phyloP scores from a whole-genome alignment of 305 asterid genomes.

The Andrographis paniculata region DNA sequence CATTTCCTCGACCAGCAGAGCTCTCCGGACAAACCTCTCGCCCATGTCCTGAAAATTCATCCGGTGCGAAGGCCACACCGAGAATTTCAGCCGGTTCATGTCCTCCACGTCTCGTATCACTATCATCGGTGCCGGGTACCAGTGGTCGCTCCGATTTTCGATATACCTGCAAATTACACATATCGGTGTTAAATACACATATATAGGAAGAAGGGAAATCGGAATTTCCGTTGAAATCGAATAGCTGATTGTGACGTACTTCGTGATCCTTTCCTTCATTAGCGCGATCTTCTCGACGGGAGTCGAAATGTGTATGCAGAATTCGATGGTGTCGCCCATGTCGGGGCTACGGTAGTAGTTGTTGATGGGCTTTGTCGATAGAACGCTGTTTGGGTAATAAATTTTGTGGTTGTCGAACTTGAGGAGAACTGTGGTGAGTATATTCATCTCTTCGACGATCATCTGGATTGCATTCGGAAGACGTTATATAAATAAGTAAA shows the following conservation, averaged over 20 bases:
- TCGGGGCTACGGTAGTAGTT: constrained; percentile 84
- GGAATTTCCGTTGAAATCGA: neutral
- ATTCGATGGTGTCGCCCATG: constrained; percentile 81
- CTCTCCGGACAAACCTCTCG: constrained; percentile 66
- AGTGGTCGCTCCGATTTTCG: constrained; percentile 53
- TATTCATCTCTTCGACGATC: constrained; percentile 92
- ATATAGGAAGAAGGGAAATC: neutral
- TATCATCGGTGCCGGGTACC: constrained; percentile 62
- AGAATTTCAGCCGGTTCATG: constrained; percentile 68
- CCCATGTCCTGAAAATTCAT: constrained; percentile 85
- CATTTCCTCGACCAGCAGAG: constrained; percentile 68
- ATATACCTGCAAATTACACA: constrained; percentile 37
- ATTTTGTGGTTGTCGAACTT: constrained; percentile 68
- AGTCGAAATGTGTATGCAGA: constrained; percentile 68
- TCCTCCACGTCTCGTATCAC: constrained; percentile 77
- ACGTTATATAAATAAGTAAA: neutral
- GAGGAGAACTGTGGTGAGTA: constrained; percentile 61
- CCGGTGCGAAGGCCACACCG: constrained; percentile 61
- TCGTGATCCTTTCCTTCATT: constrained; percentile 66
- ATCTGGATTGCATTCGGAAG: constrained; percentile 33
- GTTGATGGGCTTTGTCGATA: constrained; percentile 60
- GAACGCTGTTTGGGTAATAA: constrained; percentile 63
- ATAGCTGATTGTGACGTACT: constrained; percentile 23
- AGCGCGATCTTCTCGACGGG: constrained; percentile 51
- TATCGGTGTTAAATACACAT: too few relatives aligned